These are phyloP conservation scores for Ligustrum vulgare DNA, from an alignment of 257 asterid genomes.

Conservation along the genomic window DNA sequence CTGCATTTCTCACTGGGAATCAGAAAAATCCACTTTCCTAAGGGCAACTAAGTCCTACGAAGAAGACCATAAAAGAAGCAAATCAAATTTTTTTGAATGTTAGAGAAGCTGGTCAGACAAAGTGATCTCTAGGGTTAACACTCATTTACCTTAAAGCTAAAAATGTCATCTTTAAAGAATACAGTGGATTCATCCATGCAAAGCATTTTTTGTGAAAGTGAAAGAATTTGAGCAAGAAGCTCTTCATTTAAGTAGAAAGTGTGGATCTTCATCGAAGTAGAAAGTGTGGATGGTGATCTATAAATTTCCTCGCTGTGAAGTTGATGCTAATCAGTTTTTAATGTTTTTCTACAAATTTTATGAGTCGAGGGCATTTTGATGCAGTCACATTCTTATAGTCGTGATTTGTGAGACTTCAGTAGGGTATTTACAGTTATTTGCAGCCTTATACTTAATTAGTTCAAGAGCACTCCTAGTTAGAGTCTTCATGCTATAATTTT, in stretches of 20 bases:
- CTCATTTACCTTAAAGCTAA: not conserved
- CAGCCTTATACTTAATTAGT: not conserved
- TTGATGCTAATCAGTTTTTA: not conserved
- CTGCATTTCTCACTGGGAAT: not conserved
- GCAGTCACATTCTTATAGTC: not conserved
- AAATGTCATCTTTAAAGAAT: not conserved
- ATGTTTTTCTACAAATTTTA: not conserved
- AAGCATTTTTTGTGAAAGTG: not conserved
- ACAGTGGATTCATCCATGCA: not conserved
- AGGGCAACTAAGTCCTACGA: not conserved
- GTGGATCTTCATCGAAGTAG: not conserved
- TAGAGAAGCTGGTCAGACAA: not conserved
- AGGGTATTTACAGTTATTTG: not conserved
- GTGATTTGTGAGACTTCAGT: not conserved
- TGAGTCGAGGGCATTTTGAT: not conserved
- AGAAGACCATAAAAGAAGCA: not conserved
- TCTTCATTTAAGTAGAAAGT: not conserved
- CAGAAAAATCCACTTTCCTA: not conserved
- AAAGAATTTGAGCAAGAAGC: constrained; percentile 3
- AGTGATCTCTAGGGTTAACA: not conserved
- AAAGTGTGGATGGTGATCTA: not conserved
- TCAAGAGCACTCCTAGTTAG: not conserved
- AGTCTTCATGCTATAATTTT: not conserved
- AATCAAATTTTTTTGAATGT: not conserved
- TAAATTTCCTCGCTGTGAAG: not conserved